Conservation (phyloP, 2,329 filamentous ascomycete genomes). For the Aureobasidium zeae region DNA sequence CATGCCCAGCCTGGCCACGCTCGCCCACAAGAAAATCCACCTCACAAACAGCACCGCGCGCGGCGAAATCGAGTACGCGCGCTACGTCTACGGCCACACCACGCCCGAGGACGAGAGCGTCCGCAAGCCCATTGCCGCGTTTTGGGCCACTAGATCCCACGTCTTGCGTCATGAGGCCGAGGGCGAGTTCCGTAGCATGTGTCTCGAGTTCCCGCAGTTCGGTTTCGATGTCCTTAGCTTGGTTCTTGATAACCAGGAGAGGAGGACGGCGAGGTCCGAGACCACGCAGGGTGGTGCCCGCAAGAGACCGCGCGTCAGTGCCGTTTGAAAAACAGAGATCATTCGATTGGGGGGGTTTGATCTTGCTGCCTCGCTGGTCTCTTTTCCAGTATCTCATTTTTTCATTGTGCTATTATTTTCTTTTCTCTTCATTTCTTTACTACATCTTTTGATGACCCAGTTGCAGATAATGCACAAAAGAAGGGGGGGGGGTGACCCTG, state of each 20-base stretch:
- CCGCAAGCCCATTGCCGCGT: constrained; percentile 74
- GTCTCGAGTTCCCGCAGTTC: constrained; percentile 83
- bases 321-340: constrained; percentile 3
- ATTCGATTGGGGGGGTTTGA: too few species aligned
- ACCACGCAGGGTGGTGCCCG: constrained; percentile 27
- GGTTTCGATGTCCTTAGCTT: constrained; percentile 81
- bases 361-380: too few species aligned
- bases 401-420: too few species aligned
- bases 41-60: constrained; percentile 78
- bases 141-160: constrained; percentile 77
- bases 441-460: too few species aligned
- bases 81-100: constrained; percentile 80
- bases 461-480: too few species aligned
- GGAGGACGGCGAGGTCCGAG: constrained; percentile 31
- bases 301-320: constrained; percentile 31
- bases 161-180: constrained; percentile 78
- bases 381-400: too few species aligned
- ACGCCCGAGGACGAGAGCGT: constrained; percentile 59
- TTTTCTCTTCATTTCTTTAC: too few species aligned
- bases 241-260: constrained; percentile 43
- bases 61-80: constrained; percentile 84
- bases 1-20: constrained; percentile 54
- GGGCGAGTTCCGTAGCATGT: constrained; percentile 72
- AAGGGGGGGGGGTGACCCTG: too few species aligned
- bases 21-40: constrained; percentile 85